phyloP scores from a whole-genome alignment of 2,329 filamentous ascomycete genomes.

The Aspergillus texensis region DNA sequence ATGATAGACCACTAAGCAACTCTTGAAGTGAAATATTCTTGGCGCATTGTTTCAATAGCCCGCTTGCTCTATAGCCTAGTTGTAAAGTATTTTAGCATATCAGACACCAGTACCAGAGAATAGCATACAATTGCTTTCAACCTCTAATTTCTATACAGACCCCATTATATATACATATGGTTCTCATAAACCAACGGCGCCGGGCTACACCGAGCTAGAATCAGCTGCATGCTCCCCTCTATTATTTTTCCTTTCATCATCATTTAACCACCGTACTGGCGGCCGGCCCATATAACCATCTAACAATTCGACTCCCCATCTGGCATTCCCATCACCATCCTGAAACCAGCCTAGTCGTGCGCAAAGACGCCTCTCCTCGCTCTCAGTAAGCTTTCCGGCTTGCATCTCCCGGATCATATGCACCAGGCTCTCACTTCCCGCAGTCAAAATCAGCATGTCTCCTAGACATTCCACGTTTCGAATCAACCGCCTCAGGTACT shows the following conservation, averaged over 20 bases:
- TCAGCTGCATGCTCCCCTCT: not conserved
- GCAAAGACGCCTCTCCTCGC: not conserved
- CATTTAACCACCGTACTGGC: not conserved
- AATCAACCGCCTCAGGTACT: not conserved
- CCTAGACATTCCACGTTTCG: slow-evolving; percentile 2
- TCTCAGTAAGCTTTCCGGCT: not conserved
- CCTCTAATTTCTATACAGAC: not conserved
- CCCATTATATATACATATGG: too few relatives aligned
- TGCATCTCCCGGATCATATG: not conserved
- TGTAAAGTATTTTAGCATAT: too few relatives aligned
- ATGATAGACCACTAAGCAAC: too few relatives aligned
- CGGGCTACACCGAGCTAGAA: not conserved
- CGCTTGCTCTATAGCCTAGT: too few relatives aligned
- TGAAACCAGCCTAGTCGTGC: not conserved
- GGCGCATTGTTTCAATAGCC: too few relatives aligned
- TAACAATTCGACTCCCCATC: not conserved
- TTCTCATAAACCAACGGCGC: too few relatives aligned
- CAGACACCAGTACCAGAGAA: too few relatives aligned
- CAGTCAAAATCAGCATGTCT: not conserved
- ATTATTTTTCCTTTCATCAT: not conserved
- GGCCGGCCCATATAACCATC: not conserved
- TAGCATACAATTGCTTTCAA: too few relatives aligned
- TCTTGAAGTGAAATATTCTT: too few relatives aligned
- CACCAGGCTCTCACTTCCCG: not conserved
- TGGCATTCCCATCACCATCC: not conserved